phyloP scores from a whole-genome alignment of 805 yeast species.

The Zygosaccharomyces bisporus region DNA sequence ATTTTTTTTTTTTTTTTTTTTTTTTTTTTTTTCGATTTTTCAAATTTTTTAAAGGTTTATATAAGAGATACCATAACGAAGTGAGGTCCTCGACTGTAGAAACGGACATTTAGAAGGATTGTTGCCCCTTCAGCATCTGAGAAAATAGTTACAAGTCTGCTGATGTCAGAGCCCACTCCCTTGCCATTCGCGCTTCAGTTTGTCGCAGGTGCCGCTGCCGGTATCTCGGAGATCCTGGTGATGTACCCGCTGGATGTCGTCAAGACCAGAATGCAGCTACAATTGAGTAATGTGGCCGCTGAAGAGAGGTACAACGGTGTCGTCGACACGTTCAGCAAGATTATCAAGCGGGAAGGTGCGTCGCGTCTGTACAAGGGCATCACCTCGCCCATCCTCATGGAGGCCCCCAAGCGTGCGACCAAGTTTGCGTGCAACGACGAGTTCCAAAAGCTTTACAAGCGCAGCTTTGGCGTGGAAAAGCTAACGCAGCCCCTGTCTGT shows the following conservation, averaged over 20 bases:
- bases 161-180: slow-evolving; percentile 37
- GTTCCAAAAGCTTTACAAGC: slow-evolving; percentile 82
- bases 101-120: neutral
- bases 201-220: slow-evolving; percentile 90
- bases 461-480: slow-evolving; percentile 59
- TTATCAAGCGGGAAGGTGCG: slow-evolving; percentile 81
- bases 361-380: slow-evolving; percentile 88
- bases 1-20: neutral
- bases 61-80: neutral
- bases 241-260: slow-evolving; percentile 98
- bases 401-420: slow-evolving; percentile 98
- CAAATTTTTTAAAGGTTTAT: neutral
- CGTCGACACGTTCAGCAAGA: slow-evolving; percentile 76
- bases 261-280: slow-evolving; percentile 92
- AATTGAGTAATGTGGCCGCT: slow-evolving; percentile 44
- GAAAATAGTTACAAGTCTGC: neutral
- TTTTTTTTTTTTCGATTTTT: neutral
- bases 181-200: slow-evolving; percentile 92
- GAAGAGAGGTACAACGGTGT: slow-evolving; percentile 68
- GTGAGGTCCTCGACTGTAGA: neutral
- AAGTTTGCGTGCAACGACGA: slow-evolving; percentile 98
- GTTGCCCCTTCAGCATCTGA: neutral
- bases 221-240: slow-evolving; percentile 89
- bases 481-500: slow-evolving; percentile 82
- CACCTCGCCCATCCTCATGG: slow-evolving; percentile 95